phyloP scores from a whole-genome alignment of 2,329 filamentous ascomycete species.

The Aspergillus proliferans region DNA sequence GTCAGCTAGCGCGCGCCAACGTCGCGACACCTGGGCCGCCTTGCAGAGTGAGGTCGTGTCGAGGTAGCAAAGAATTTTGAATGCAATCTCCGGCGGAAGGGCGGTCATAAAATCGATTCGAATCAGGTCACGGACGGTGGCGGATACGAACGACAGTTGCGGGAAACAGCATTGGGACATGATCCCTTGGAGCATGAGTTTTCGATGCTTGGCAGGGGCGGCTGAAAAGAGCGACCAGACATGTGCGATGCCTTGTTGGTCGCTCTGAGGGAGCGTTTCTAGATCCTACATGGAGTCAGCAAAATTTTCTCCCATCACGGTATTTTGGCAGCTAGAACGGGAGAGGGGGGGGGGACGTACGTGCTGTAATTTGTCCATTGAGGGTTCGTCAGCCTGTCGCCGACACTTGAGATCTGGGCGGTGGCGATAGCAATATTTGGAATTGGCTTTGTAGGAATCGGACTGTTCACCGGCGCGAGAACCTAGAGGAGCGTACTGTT shows the following conservation, averaged over 20 bases:
- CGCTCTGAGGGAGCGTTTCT: slow-evolving; percentile 69
- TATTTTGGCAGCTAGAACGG: no score
- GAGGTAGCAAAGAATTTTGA: slow-evolving; percentile 86
- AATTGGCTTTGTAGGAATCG: slow-evolving; percentile 56
- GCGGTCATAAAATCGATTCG: slow-evolving; percentile 95
- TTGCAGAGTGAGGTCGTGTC: slow-evolving; percentile 94
- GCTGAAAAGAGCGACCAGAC: slow-evolving; percentile 98
- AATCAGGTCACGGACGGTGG: slow-evolving; percentile 86
- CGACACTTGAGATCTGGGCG: slow-evolving; percentile 89
- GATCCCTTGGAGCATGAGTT: slow-evolving; percentile 93
- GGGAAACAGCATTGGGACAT: slow-evolving; percentile 96
- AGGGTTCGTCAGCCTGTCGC: slow-evolving; percentile 84
- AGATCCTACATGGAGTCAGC: slow-evolving; percentile 58
- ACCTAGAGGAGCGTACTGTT: slow-evolving; percentile 75
- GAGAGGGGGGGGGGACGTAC: slow-evolving; percentile 39
- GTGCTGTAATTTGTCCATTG: slow-evolving; percentile 90
- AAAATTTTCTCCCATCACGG: not conserved
- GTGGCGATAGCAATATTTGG: slow-evolving; percentile 93
- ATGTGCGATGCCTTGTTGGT: slow-evolving; percentile 93
- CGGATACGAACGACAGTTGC: slow-evolving; percentile 86
- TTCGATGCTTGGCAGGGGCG: slow-evolving; percentile 85
- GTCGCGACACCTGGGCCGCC: slow-evolving; percentile 83
- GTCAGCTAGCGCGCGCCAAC: slow-evolving; percentile 86
- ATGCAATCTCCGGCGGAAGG: slow-evolving; percentile 81
- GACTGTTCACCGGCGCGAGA: slow-evolving; percentile 16